Base-by-base conservation (phyloP, 2,329 filamentous ascomycete species). In the Xylariales sp. region DNA sequence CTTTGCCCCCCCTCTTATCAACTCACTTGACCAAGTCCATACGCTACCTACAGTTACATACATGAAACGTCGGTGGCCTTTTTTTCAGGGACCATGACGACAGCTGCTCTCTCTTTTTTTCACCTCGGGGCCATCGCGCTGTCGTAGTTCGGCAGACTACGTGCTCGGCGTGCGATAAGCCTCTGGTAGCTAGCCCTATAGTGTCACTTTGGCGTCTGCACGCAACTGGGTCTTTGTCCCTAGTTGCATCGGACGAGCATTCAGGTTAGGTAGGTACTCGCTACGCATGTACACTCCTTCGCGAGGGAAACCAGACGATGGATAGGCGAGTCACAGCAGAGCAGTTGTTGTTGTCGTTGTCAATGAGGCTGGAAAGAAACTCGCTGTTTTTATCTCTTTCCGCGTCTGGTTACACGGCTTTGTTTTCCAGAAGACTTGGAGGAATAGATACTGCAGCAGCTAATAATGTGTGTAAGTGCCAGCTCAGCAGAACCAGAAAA, bases 11-110 rank as follows among this genome's bases (percentile, higher is more conserved):
- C 30, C 49, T 36, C 23, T 53, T 43, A 53, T 54, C 52, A 36
- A 60, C 59, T 69, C 68, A 71, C 69, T 69, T 71, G 69, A 69
- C 69, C 60, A 46, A 49, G 34, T 28, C 45, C 57, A 58, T 41
- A 57, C 43, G 46, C 32, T 46, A 57, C 41, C 14, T 53, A 34
- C 14, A 18, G 48, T 48, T 63, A 36, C 61, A 53, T 61, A 53
- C 57, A 59, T 56, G 57, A 65, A 54, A 61, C 57, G 50, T 61
- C 48, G 56, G 57, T 65, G 45, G 64, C 64, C 23, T 23, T 23
- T 23, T 23, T 57, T 55, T 41, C 36, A 39, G 41, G 9, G 55
- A 61, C 50, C 28, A 52, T n/a, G n/a, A 46, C 50, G 28, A n/a
- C 48, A 34, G 30, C 48, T 12, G 39, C 39, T 41, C 36, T 34